Evolutionary conservation across 495 filamentous ascomycete genomes (phyloP).

Genomic region (Penicillium maclennaniae): DNA sequence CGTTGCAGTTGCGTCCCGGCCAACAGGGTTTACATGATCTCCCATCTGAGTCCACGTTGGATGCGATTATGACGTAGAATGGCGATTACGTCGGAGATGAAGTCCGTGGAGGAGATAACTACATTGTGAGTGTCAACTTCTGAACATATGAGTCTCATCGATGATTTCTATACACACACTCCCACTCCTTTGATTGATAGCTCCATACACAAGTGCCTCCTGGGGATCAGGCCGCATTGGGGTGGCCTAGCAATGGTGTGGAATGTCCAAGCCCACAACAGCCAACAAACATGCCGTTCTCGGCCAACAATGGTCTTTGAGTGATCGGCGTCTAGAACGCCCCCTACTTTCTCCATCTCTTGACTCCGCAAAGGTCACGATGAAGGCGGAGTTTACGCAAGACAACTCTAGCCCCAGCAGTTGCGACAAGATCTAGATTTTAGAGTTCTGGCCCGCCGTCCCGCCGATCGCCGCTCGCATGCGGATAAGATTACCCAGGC

Average conservation of each 20-base stretch:
- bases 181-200: no score
- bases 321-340: constrained; percentile 12
- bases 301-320: constrained; percentile 11
- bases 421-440: constrained; percentile 9
- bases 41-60: not conserved
- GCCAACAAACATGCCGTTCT: constrained; percentile 23
- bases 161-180: no score
- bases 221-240: not conserved
- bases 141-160: not conserved
- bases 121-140: not conserved
- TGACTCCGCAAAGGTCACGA: constrained; percentile 8
- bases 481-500: constrained; percentile 3
- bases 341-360: not conserved
- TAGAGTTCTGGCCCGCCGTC: not conserved
- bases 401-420: not conserved
- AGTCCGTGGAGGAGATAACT: not conserved
- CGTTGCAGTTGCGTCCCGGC: constrained; percentile 29
- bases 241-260: not conserved
- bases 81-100: not conserved
- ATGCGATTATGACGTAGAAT: not conserved
- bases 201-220: no score
- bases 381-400: constrained; percentile 8
- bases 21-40: not conserved
- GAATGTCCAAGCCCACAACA: not conserved
- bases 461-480: constrained; percentile 15